phyloP scores from a whole-genome alignment of 83 land plant species.

The Isoetes engelmannii region DNA sequence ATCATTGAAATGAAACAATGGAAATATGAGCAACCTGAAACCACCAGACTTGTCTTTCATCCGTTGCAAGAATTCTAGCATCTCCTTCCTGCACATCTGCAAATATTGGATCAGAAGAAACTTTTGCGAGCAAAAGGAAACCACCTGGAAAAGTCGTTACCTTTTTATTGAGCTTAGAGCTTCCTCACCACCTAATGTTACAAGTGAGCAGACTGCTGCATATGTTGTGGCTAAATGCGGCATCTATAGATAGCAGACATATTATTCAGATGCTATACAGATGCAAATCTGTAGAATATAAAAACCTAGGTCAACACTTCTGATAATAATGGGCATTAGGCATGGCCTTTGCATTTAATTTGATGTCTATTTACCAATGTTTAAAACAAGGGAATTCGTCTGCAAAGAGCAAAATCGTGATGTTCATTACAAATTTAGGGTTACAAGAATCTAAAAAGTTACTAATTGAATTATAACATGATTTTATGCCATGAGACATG shows the following conservation, averaged over 20 bases:
- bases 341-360: background rate
- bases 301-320: background rate
- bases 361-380: background rate
- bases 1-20: background rate
- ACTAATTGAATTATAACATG: too few species aligned
- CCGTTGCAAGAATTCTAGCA: conserved; percentile 54
- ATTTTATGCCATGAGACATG: too few species aligned
- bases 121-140: background rate
- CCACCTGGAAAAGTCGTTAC: conserved; percentile 33
- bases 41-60: conserved; percentile 83
- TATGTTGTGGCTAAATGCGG: conserved; percentile 97
- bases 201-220: conserved; percentile 83
- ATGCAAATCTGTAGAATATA: background rate
- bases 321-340: background rate
- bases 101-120: conserved; percentile 3
- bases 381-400: background rate
- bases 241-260: conserved; percentile 40
- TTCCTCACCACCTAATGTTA: conserved; percentile 67
- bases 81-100: conserved; percentile 48
- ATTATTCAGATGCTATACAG: background rate
- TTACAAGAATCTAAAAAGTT: too few species aligned
- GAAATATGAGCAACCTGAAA: conserved; percentile 50
- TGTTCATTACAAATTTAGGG: too few species aligned
- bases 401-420: too few species aligned
- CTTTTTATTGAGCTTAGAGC: conserved; percentile 79